phyloP scores from a whole-genome alignment of 768 basidiomycete genomes.

The Russula foetens region DNA sequence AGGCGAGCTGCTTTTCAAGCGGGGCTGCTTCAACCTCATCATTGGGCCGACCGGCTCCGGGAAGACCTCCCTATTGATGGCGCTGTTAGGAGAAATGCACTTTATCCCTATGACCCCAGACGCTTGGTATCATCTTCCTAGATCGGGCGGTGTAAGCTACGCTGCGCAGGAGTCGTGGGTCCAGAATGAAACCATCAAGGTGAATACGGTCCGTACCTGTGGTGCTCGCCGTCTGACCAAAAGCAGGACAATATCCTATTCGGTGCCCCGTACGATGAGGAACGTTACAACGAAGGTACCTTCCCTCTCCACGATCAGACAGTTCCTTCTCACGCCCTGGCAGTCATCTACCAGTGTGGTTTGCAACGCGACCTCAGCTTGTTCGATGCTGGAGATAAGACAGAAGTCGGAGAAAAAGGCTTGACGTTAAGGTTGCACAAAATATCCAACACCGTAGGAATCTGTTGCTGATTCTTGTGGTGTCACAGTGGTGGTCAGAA shows the following conservation, averaged over 20 bases:
- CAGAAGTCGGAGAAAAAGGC: conserved; percentile 56
- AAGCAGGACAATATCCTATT: conserved; percentile 43
- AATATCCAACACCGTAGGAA: background rate
- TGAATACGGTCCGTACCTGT: conserved; percentile 20
- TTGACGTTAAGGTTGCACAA: conserved; percentile 31
- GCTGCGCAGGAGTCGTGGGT: conserved; percentile 85
- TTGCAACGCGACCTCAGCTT: conserved; percentile 36
- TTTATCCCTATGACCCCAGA: conserved; percentile 42
- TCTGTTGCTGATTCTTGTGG: background rate
- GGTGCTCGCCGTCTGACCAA: background rate
- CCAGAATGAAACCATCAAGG: conserved; percentile 68
- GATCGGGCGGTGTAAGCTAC: conserved; percentile 63
- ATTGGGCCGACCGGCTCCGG: conserved; percentile 52
- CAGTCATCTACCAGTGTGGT: conserved; percentile 20
- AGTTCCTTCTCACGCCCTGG: background rate
- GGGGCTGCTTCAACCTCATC: conserved; percentile 46
- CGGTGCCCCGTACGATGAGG: conserved; percentile 37
- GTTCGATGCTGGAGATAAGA: conserved; percentile 42
- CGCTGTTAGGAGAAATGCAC: conserved; percentile 62
- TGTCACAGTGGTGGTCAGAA: conserved; percentile 45
- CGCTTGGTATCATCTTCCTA: conserved; percentile 64
- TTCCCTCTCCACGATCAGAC: background rate
- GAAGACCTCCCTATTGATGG: conserved; percentile 61
- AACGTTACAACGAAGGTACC: conserved; percentile 35
- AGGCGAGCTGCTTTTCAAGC: conserved; percentile 48